A percentile compares a stretch with the other conserved stretches of the same genome.
Evolutionary conservation across 2,329 filamentous ascomycete species (phyloP).

Genomic region (Verticillium zaregamsianum): DNA sequence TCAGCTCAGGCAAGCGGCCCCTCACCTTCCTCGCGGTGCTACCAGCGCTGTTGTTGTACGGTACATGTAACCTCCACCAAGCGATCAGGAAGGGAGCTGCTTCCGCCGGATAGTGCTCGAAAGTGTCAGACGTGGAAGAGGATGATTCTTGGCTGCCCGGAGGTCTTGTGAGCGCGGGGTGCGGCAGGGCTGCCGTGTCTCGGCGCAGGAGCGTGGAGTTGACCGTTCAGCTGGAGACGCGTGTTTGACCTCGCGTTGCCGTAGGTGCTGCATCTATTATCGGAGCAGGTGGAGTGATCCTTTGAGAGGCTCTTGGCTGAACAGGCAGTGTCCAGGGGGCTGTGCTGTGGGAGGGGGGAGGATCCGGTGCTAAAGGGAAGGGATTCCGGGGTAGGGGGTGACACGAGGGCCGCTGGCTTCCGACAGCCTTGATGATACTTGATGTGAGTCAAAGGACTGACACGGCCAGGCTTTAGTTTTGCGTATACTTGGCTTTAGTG

Average conservation of each 20-base stretch:
- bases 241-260: neutral
- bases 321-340: neutral
- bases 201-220: neutral
- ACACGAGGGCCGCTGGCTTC: neutral
- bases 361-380: neutral
- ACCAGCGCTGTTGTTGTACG: neutral
- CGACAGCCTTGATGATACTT: neutral
- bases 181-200: neutral
- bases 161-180: neutral
- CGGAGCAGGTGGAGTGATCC: neutral
- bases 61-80: neutral
- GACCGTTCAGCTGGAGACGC: neutral
- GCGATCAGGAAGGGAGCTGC: neutral
- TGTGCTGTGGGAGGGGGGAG: neutral
- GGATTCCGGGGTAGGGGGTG: neutral
- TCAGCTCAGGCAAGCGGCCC: neutral
- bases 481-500: neutral
- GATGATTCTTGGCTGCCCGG: neutral
- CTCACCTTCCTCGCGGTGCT: neutral
- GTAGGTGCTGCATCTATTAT: neutral
- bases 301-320: neutral
- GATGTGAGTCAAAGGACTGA: neutral
- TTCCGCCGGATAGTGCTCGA: neutral
- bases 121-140: too few species aligned
- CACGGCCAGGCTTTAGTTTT: neutral